Evolutionary conservation across 108 stramenopile genomes (phyloP).

Genomic region (Nitzschia putrida): DNA sequence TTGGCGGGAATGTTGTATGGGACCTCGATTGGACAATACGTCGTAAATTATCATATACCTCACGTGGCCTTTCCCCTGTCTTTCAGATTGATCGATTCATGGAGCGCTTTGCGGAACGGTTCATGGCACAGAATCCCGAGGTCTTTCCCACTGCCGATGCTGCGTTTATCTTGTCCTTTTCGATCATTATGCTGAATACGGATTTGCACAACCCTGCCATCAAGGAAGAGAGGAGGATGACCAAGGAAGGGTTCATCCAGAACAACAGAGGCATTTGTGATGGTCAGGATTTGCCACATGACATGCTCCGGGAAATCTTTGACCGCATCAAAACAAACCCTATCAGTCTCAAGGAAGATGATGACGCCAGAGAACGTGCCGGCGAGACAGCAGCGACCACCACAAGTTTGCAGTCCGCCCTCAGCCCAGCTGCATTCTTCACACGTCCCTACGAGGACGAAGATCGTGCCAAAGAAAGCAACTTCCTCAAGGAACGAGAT

Average conservation of each 20-base stretch:
- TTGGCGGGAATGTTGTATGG: not conserved
- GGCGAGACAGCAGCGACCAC: slow-evolving; percentile 36
- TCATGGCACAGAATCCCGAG: slow-evolving; percentile 80
- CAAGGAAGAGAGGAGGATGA: slow-evolving; percentile 93
- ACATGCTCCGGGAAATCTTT: slow-evolving; percentile 89
- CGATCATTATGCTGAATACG: slow-evolving; percentile 98
- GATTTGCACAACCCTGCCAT: slow-evolving; percentile 98
- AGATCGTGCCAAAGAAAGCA: slow-evolving; percentile 80
- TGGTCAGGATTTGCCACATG: slow-evolving; percentile 91
- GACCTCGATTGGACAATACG: too few relatives aligned
- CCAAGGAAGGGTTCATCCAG: slow-evolving; percentile 89
- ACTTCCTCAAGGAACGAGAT: slow-evolving; percentile 91
- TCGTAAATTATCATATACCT: too few relatives aligned
- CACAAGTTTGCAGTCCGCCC: slow-evolving; percentile 37
- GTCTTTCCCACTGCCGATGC: slow-evolving; percentile 94
- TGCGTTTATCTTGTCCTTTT: slow-evolving; percentile 97
- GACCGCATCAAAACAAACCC: slow-evolving; percentile 91
- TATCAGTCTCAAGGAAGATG: slow-evolving; percentile 97
- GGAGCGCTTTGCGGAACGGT: slow-evolving; percentile 98
- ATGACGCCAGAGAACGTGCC: slow-evolving; percentile 71
- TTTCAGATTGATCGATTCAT: slow-evolving; percentile 96
- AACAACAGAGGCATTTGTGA: slow-evolving; percentile 97
- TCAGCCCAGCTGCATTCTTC: slow-evolving; percentile 68
- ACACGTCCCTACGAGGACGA: slow-evolving; percentile 69
- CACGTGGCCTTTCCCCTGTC: not conserved